Evolutionary conservation across 2,329 filamentous ascomycete genomes (phyloP).

Genomic region (Curvularia eragrostidis): DNA sequence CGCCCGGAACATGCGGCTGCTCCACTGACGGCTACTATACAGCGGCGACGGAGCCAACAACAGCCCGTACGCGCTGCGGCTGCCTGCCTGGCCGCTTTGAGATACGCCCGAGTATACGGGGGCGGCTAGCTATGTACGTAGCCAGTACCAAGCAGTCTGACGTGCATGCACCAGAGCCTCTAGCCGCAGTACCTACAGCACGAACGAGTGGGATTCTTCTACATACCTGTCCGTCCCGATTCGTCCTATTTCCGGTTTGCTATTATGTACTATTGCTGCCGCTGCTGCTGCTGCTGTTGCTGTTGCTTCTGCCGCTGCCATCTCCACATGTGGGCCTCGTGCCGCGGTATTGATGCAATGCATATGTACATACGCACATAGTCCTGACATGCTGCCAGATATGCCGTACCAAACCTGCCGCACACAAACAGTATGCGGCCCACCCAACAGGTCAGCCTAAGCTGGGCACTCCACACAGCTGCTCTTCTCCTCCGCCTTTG

Average conservation of each 20-base stretch:
- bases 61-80: neutral
- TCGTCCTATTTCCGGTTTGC: too few relatives aligned
- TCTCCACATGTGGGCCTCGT: too few relatives aligned
- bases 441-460: neutral
- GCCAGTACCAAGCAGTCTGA: neutral
- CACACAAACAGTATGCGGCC: neutral
- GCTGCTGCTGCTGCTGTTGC: too few relatives aligned
- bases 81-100: conserved; percentile 14
- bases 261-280: too few relatives aligned
- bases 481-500: conserved; percentile 2
- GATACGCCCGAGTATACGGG: conserved; percentile 8
- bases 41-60: neutral
- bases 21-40: neutral
- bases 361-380: neutral
- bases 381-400: neutral
- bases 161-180: conserved; percentile 16
- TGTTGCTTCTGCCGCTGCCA: too few relatives aligned
- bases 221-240: too few relatives aligned
- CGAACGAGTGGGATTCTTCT: conserved; percentile 9
- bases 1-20: conserved; percentile 23
- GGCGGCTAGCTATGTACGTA: neutral
- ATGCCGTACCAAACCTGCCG: neutral
- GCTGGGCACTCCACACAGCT: conserved; percentile 6
- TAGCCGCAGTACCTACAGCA: conserved; percentile 14
- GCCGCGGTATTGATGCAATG: too few relatives aligned